phyloP scores from a whole-genome alignment of 345 rosid species.

The Physaria fendleri region DNA sequence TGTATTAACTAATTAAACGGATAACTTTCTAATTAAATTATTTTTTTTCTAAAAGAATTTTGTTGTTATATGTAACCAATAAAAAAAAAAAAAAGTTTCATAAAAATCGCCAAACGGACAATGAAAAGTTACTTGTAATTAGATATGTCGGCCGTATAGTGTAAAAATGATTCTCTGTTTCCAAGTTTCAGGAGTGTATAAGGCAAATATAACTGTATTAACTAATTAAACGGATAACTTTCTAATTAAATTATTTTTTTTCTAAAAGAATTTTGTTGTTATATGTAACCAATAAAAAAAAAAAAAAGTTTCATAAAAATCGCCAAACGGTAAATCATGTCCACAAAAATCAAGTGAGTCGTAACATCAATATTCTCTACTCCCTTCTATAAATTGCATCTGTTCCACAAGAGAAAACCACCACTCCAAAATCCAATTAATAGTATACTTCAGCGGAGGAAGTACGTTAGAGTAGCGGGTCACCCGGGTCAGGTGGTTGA shows the following conservation, averaged over 20 bases:
- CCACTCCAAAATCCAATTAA: too few species aligned
- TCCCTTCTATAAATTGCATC: conserved; percentile 13
- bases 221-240: conserved; percentile 1
- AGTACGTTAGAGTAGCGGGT: conserved; percentile 26
- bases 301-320: too few species aligned
- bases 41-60: too few species aligned
- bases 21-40: background rate
- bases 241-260: background rate
- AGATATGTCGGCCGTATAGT: conserved; percentile 19
- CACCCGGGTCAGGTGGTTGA: conserved; percentile 25
- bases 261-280: too few species aligned
- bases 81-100: too few species aligned
- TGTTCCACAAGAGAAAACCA: background rate
- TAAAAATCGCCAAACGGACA: too few species aligned
- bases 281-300: too few species aligned
- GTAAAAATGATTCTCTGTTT: conserved; percentile 14
- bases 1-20: background rate
- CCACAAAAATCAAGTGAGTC: conserved; percentile 23
- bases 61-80: too few species aligned
- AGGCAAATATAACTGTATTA: conserved; percentile 10
- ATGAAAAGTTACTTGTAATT: conserved; percentile 5
- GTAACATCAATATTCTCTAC: background rate
- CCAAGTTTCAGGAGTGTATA: background rate
- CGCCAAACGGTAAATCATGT: too few species aligned
- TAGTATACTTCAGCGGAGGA: too few species aligned